Conservation (phyloP, 495 filamentous ascomycete genomes). For the Penicillium lividum region DNA sequence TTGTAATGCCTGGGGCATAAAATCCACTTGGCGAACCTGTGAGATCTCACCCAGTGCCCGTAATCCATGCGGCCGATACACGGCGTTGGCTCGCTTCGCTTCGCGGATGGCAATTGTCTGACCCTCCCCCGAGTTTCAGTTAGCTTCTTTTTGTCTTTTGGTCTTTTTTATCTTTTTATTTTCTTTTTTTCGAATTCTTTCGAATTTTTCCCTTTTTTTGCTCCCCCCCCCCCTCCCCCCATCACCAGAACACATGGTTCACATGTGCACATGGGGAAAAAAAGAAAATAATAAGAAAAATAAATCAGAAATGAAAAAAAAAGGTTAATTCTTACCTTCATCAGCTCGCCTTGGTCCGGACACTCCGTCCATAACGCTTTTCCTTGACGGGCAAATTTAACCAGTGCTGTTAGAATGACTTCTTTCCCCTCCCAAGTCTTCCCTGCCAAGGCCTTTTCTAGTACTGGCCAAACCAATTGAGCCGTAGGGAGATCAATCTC, state of each 20-base stretch:
- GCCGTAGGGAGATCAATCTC: slow-evolving; percentile 60
- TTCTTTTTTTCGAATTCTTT: neutral
- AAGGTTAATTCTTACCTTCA: slow-evolving; percentile 49
- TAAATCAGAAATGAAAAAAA: slow-evolving; percentile 6
- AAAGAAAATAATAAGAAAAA: neutral
- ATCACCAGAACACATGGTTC: neutral
- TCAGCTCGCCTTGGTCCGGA: slow-evolving; percentile 44
- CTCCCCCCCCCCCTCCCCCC: no score
- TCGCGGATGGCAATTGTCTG: slow-evolving; percentile 73
- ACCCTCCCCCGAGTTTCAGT: slow-evolving; percentile 11
- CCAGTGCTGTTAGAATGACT: slow-evolving; percentile 80
- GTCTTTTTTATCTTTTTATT: neutral
- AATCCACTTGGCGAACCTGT: slow-evolving; percentile 61
- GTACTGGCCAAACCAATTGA: slow-evolving; percentile 71
- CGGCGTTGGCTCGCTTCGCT: slow-evolving; percentile 82
- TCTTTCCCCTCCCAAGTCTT: slow-evolving; percentile 97
- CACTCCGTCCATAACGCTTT: slow-evolving; percentile 59
- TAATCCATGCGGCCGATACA: slow-evolving; percentile 76
- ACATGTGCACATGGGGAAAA: slow-evolving; percentile 9
- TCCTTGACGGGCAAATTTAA: slow-evolving; percentile 67
- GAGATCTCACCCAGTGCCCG: slow-evolving; percentile 70
- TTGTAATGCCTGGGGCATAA: slow-evolving; percentile 65
- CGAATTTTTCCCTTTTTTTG: no score
- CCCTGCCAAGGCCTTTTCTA: slow-evolving; percentile 76
- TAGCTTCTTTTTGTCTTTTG: slow-evolving; percentile 1